Evolutionary conservation across 73 alveolate species (phyloP).

Genomic region (Stentor roeselii): DNA sequence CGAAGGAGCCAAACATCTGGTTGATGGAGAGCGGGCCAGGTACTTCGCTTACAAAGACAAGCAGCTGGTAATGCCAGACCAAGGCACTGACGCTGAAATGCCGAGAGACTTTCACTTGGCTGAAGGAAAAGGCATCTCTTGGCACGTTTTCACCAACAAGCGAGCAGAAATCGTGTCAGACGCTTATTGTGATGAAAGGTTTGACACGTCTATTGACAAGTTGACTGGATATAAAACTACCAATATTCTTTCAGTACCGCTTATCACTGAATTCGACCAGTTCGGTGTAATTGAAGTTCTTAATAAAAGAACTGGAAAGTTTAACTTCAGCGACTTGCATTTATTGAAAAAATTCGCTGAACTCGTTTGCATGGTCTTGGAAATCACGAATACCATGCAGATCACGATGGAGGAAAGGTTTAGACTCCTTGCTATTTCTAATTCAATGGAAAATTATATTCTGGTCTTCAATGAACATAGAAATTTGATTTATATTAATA

Average conservation of each 20-base stretch:
- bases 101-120: background rate
- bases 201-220: slow-evolving; percentile 1
- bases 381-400: background rate
- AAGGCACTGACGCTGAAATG: background rate
- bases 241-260: background rate
- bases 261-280: background rate
- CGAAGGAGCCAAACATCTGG: background rate
- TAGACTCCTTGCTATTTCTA: background rate
- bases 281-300: background rate
- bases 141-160: background rate
- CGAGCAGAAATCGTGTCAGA: background rate
- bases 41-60: background rate
- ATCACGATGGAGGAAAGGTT: background rate
- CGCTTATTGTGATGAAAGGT: slow-evolving; percentile 6
- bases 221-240: slow-evolving; percentile 18
- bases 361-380: background rate
- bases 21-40: background rate
- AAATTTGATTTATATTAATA: background rate
- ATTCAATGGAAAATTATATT: slow-evolving; percentile 6
- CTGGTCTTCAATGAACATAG: background rate
- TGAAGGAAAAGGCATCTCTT: background rate
- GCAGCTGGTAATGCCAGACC: background rate
- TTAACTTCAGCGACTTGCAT: background rate
- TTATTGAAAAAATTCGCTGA: slow-evolving; percentile 2
- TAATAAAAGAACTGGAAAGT: background rate